A percentile compares a stretch with the other conserved stretches of the same genome.
Evolutionary conservation across 2,329 filamentous ascomycete genomes (phyloP).

Genomic region (Trichoderma simmonsii): DNA sequence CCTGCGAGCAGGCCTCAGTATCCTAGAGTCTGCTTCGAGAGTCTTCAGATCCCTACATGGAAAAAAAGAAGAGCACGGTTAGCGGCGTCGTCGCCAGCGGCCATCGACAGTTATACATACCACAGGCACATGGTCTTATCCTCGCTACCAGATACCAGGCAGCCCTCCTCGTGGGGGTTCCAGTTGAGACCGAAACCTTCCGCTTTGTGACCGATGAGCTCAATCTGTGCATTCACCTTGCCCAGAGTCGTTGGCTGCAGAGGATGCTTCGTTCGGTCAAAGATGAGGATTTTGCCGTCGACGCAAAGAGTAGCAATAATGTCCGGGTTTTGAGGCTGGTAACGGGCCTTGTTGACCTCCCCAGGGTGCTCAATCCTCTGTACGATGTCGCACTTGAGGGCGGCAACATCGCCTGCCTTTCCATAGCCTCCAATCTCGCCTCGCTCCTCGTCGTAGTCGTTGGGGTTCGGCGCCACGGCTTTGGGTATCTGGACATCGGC

Average conservation of each 20-base stretch:
- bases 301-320: conserved; percentile 91
- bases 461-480: conserved; percentile 65
- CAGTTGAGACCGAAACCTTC: conserved; percentile 93
- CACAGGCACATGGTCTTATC: conserved; percentile 90
- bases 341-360: conserved; percentile 97
- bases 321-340: conserved; percentile 95
- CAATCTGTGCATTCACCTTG: conserved; percentile 75
- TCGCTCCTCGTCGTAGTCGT: conserved; percentile 86
- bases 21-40: conserved; percentile 66
- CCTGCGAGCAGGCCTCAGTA: conserved; percentile 66
- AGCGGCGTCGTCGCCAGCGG: neutral
- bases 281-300: conserved; percentile 85
- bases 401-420: conserved; percentile 63
- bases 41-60: conserved; percentile 70
- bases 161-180: conserved; percentile 80
- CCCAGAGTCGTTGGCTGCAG: conserved; percentile 62
- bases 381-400: conserved; percentile 84
- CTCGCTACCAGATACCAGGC: conserved; percentile 85
- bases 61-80: conserved; percentile 22
- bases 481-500: conserved; percentile 92
- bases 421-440: conserved; percentile 95
- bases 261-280: conserved; percentile 92
- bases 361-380: conserved; percentile 96
- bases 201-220: conserved; percentile 76
- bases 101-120: conserved; percentile 46